Evolutionary conservation across 2,329 filamentous ascomycete genomes (phyloP), one percentile per base, ranked within the genome.

Genomic region (Talaromyces sp.): DNA sequence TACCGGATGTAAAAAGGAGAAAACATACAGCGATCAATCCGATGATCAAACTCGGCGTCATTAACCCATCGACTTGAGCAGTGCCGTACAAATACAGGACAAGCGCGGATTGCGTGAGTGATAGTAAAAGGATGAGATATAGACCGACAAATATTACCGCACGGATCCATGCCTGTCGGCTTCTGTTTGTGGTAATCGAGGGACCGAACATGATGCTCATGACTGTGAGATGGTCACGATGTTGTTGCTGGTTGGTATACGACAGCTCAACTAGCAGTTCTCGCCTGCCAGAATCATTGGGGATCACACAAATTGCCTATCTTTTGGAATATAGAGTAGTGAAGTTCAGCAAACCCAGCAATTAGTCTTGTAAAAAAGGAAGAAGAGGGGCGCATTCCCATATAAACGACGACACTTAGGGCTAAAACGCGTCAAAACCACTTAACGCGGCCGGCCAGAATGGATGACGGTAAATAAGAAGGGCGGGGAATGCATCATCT

Each of bases 51-150:
- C 77, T 78, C 8, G 72, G 70, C 0, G 73, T 73, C 73, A 77
- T 79, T 66, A 75, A 75, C n/a, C 71, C 73, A 63, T 79, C 77
- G 37, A 78, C 76, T n/a, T 69, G 67, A 31, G 68, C 68, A 47
- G 70, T 74, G 7, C 69, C 74, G 60, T 77, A 79, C 1, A 79
- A 70, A 59, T 74, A 77, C 2, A 78, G 66, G 5, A 76, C 73
- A 6, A 78, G 59, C 0, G 73, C 75, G 64, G 72, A 73, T 70
- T 78, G 69, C 13, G 73, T 70, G n/a, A 78, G 66, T 0, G 76
- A 78, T 62, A 75, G 70, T 1, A 78, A 63, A 13, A 78, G 72
- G 49, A 78, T 65, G 31, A 72, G 68, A 58, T 79, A 78, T 4
- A 78, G 70, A 15, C 73, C 70, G 58, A 76, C 65, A 33, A 78